Conservation (phyloP, 306 rosid species). For the Lathyrus sativus region DNA sequence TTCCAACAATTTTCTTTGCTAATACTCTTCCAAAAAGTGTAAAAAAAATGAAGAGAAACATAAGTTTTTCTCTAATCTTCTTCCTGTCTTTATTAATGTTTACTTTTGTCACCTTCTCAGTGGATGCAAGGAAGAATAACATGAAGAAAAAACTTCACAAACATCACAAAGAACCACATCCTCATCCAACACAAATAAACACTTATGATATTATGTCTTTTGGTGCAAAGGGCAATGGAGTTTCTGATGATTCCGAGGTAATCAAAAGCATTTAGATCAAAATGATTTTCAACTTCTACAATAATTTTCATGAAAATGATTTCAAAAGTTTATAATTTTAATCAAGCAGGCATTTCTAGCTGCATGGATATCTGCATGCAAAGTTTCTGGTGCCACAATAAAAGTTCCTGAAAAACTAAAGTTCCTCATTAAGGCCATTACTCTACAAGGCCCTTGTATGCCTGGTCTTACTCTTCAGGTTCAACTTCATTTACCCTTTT, state of each 20-base stretch:
- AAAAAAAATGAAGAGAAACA: constrained; percentile 49
- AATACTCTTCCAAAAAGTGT: background rate
- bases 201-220: constrained; percentile 61
- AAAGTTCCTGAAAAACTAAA: constrained; percentile 61
- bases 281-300: background rate
- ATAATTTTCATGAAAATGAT: background rate
- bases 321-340: constrained; percentile 17
- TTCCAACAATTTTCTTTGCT: constrained; percentile 25
- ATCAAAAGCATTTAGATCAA: background rate
- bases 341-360: constrained; percentile 66
- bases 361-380: constrained; percentile 91
- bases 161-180: constrained; percentile 46
- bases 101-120: constrained; percentile 50
- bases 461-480: constrained; percentile 86
- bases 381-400: constrained; percentile 60
- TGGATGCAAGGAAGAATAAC: constrained; percentile 71
- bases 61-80: constrained; percentile 39
- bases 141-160: constrained; percentile 49
- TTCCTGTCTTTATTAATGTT: constrained; percentile 42
- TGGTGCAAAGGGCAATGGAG: constrained; percentile 84
- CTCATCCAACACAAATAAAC: constrained; percentile 41
- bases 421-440: constrained; percentile 66
- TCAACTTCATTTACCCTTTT: constrained; percentile 20
- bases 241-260: constrained; percentile 86
- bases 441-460: constrained; percentile 88